Base-by-base conservation (phyloP, 106 monocot genomes). In the Posidonia australis region DNA sequence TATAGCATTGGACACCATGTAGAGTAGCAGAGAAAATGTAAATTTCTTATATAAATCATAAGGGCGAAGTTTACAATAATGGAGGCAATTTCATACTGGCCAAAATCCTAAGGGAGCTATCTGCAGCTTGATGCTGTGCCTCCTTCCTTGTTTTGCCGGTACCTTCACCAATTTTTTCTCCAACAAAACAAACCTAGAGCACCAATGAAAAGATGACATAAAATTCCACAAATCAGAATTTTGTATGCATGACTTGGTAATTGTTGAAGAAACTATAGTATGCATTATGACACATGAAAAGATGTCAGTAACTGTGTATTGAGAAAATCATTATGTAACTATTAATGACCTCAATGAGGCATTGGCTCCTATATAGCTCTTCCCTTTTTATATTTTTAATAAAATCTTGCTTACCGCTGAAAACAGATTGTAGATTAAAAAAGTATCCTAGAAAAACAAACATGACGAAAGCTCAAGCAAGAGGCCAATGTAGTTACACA, bases 161-260 rank as follows among this genome's bases (percentile, higher is more conserved):
- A 69, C 87, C 91, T 85, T 91, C 85, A 57, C 98, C 85, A 30
- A 99, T 56, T 70, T 88, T 99, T 62, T 88, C 91, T 72, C 91
- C 98, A 69, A 77, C 74, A 85, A 99, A 78, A 83, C 82, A 88
- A 68, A 79, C 91, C 98, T 91, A 76, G 14, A 77, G 63, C 25
- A 27, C 28, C 24, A 64, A 62, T 60, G 13, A 27, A 25, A 64
- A 46, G 13, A 45, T 27, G 16, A 10, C 17, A 43, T 42, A 23
- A 62, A 21, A 42, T 13, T 58, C 21, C 0, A 49, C 28, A 19
- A n/a, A 49, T 30, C 23, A 29, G 51, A 51, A 3, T 22, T 18
- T 66, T 18, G 14, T 14, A n/a, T 51, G 7, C 66, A 49, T 27
- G 27, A 66, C 5, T 25, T 27, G 23, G 32, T 0, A 9, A 22